phyloP scores from a whole-genome alignment of 768 basidiomycete species.

The Cytidiella melzeri region DNA sequence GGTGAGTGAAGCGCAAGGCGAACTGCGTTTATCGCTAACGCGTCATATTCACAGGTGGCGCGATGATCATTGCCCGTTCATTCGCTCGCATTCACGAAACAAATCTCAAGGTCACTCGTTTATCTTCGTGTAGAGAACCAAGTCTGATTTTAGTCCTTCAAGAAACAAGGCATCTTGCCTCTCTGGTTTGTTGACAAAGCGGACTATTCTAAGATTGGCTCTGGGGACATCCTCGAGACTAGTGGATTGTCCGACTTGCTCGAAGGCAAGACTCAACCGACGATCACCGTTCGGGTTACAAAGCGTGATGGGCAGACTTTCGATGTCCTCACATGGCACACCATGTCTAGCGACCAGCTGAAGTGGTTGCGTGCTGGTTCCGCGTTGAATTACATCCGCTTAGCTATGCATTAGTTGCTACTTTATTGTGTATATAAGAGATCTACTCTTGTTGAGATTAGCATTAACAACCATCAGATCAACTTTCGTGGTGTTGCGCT shows the following conservation, averaged over 20 bases:
- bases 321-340: conserved; percentile 74
- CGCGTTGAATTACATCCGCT: conserved; percentile 85
- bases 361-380: conserved; percentile 88
- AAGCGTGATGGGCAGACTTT: conserved; percentile 56
- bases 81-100: conserved; percentile 99
- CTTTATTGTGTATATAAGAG: background rate
- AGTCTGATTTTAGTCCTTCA: conserved; percentile 15
- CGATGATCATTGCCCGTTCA: conserved; percentile 82
- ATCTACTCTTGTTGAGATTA: too few species aligned
- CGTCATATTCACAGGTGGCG: conserved; percentile 52
- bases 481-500: background rate
- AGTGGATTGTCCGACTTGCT: conserved; percentile 71
- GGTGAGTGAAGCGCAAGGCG: conserved; percentile 45
- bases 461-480: too few species aligned
- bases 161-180: conserved; percentile 98
- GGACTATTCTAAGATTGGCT: conserved; percentile 79
- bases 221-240: conserved; percentile 81
- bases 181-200: conserved; percentile 87
- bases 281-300: conserved; percentile 55
- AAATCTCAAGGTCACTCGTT: conserved; percentile 73
- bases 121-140: background rate
- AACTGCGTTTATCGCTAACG: background rate
- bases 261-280: conserved; percentile 34
- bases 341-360: conserved; percentile 85
- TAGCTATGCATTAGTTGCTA: conserved; percentile 31